Evolutionary conservation across 257 asterid species (phyloP), one percentile per base, ranked within the genome.

Genomic region (Ligustrum vulgare): DNA sequence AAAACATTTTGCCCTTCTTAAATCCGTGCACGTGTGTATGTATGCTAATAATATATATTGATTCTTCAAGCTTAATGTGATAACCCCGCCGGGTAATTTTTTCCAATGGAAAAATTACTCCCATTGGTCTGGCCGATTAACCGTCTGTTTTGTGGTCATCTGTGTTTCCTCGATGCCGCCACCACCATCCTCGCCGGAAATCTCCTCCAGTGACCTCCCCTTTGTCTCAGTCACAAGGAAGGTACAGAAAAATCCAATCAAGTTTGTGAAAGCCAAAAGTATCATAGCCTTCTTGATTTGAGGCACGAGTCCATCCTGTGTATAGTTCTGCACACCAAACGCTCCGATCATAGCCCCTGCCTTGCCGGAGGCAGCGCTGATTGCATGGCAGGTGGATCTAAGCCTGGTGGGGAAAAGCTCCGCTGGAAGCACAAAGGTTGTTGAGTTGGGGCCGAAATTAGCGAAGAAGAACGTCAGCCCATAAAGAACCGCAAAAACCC

Each of bases 81-180:
- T 37, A 58, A 72, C 73, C 69, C 31, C 62, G 62, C 79, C 49
- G 65, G 56, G 20, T 35, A 8, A 39, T 68, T 20, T 16, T 23
- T 8, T 22, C 54, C 56, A 69, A 71, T 70, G 58, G 18, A 11
- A 16, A 6, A 56, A 20, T 75, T 69, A 65, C 76, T 75, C 86
- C 86, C 76, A 72, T 6, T 79, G 69, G 0, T 79, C 86, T 6
- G 62, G 60, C 49, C 79, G 68, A 45, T 25, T 22, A 1, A 34
- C 77, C 1, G 77, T 22, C 47, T 28, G 28, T 31, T 72, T 75
- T 5, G 31, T 47, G 28, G 66, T 49, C 60, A 66, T 63, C 71
- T 75, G 67, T 3, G 73, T 18, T 37, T 77, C 75, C 12, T 58
- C 6, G 32, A 22, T 3, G 16, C 0, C 12, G 4, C n/a, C 33